These are phyloP conservation scores for Coniochaeta pulveracea DNA, from an alignment of 2,329 filamentous ascomycete species.

Conservation along the genomic window DNA sequence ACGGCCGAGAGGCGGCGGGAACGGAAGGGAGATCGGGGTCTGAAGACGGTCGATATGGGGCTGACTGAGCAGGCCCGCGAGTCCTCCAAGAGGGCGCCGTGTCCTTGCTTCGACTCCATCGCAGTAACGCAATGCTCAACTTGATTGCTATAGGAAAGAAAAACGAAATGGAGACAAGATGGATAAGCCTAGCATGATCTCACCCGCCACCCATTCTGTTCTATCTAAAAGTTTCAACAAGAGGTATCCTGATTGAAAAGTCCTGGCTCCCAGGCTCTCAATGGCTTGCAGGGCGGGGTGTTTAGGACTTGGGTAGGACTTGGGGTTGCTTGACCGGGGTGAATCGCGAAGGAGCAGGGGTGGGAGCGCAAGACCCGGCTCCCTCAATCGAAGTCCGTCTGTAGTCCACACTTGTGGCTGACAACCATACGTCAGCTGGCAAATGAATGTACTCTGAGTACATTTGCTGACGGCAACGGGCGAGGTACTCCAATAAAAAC, in stretches of 20 bases:
- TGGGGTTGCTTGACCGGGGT: neutral
- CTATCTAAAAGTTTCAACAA: too few relatives aligned
- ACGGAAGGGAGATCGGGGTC: conserved; percentile 9
- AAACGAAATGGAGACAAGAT: conserved; percentile 5
- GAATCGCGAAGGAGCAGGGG: neutral
- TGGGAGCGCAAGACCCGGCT: too few relatives aligned
- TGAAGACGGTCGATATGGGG: conserved; percentile 6
- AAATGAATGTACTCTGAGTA: too few relatives aligned
- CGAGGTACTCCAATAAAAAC: too few relatives aligned
- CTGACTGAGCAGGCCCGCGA: neutral
- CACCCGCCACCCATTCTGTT: conserved; percentile 18
- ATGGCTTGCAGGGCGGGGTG: conserved; percentile 1
- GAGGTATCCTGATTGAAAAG: too few relatives aligned
- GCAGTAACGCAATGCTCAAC: conserved; percentile 2
- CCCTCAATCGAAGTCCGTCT: too few relatives aligned
- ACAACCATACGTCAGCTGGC: too few relatives aligned
- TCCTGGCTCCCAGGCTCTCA: conserved; percentile 9
- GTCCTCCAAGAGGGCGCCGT: conserved; percentile 14
- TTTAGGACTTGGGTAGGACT: conserved; percentile 8
- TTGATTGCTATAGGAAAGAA: conserved; percentile 4
- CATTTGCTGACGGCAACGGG: too few relatives aligned
- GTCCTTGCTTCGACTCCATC: conserved; percentile 15
- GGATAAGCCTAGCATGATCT: conserved; percentile 6
- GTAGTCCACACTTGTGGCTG: too few relatives aligned
- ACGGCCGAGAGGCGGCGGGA: conserved; percentile 7